Evolutionary conservation across 2,329 filamentous ascomycete genomes (phyloP), one percentile per base, ranked within the genome.

Genomic region (Neofusicoccum umdonicola): DNA sequence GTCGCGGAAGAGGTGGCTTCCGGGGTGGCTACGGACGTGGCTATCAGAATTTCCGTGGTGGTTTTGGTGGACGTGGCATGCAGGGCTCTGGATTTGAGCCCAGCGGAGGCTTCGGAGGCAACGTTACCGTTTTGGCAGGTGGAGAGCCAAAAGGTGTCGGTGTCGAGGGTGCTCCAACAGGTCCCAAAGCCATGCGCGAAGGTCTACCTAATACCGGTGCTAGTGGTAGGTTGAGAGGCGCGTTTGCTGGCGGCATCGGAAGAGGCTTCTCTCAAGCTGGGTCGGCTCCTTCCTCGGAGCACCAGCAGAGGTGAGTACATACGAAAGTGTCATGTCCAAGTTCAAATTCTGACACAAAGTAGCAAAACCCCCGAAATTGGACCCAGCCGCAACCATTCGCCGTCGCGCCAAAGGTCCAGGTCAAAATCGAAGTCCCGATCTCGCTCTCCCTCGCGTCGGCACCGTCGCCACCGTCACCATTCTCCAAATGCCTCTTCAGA

Each of bases 111-210:
- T 44, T 68, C 50, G 75, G 74, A 34, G 75, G 71, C 52, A 74
- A 73, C 68, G 68, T 68, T 19, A 77, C 73, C 17, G 74, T 78
- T 22, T 66, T 78, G 52, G 76, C 71, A 56, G 69, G 68, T 12
- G 75, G 74, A 31, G 73, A 78, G 66, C 76, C 81, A 6, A 77
- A 78, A 60, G 83, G 82, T 4, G 79, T 92, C 84, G 85, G 85
- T 42, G 85, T 87, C 61, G 81, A 81, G 72, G 85, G 85, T 79
- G 95, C 95, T 34, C 95, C 95, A 34, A 96, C 90, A 63, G 95
- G 93, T 9, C 95, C 95, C 54, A 93, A 95, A 78, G 95, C 95
- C 17, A 96, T 98, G 92, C 87, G 94, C 68, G 90, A 95, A 77
- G 92, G 93, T 35, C 82, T 93, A 11, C 90, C 91, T 60, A 96